phyloP scores from a whole-genome alignment of 2,329 filamentous ascomycete genomes.

The Leptographium procerum region DNA sequence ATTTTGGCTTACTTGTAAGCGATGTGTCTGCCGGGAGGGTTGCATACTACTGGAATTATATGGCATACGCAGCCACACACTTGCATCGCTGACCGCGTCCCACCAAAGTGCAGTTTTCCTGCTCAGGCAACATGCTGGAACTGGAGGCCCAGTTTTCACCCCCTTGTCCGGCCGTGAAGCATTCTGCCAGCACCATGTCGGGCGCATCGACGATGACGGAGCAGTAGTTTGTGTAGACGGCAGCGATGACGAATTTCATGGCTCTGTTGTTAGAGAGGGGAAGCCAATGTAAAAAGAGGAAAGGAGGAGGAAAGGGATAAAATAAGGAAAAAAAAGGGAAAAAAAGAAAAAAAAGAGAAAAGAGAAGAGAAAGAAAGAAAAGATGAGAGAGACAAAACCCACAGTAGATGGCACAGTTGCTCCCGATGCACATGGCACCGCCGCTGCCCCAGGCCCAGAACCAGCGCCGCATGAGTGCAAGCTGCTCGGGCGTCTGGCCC shows the following conservation, averaged over 20 bases:
- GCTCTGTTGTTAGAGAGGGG: not conserved
- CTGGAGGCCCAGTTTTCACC: not conserved
- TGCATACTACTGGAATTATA: no score
- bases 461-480: constrained; percentile 2
- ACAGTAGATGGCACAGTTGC: constrained; percentile 2
- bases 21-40: no score
- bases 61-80: no score
- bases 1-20: no score
- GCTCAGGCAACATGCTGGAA: not conserved
- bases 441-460: constrained; percentile 4
- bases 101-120: no score
- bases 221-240: constrained; percentile 1
- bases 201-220: not conserved
- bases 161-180: not conserved
- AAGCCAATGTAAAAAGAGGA: no score
- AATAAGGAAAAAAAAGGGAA: no score
- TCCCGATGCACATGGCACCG: constrained; percentile 3
- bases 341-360: no score
- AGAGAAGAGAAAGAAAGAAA: no score
- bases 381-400: not conserved
- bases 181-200: not conserved
- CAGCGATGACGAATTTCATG: not conserved
- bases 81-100: no score
- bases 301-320: no score
- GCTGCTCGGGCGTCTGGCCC: constrained; percentile 1